A percentile compares a stretch with the other conserved stretches of the same genome.
Conservation (phyloP, 2,329 filamentous ascomycete species). For the Exophiala xenobiotica region DNA sequence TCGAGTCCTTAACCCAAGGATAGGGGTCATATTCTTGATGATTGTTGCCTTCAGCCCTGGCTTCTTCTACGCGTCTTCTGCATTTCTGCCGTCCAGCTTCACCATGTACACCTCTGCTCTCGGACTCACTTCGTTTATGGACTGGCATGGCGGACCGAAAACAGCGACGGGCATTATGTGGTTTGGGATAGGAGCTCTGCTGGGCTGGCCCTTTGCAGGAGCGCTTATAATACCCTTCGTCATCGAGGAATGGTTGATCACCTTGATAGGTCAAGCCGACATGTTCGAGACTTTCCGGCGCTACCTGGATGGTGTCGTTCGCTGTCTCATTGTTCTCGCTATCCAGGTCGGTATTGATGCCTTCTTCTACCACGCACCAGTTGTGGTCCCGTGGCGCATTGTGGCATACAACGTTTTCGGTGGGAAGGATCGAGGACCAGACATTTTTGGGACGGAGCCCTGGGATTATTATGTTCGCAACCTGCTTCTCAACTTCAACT, state of each 20-base stretch:
- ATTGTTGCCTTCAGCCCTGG: conserved; percentile 77
- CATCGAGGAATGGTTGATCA: conserved; percentile 68
- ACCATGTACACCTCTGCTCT: conserved; percentile 93
- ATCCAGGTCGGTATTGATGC: conserved; percentile 71
- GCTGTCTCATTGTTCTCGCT: conserved; percentile 64
- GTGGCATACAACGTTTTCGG: conserved; percentile 94
- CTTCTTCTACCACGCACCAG: conserved; percentile 79
- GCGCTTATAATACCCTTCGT: conserved; percentile 80
- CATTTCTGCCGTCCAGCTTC: conserved; percentile 90
- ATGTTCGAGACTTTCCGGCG: conserved; percentile 61
- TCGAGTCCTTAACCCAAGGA: conserved; percentile 72
- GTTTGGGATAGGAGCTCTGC: conserved; percentile 79
- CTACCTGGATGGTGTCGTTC: conserved; percentile 65
- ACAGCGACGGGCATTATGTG: conserved; percentile 83
- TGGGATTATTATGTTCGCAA: conserved; percentile 98
- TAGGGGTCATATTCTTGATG: conserved; percentile 81
- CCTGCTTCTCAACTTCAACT: conserved; percentile 86
- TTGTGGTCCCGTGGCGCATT: conserved; percentile 85
- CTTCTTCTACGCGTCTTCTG: conserved; percentile 86
- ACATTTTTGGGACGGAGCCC: conserved; percentile 92
- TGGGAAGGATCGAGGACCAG: conserved; percentile 71
- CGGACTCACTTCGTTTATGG: conserved; percentile 84
- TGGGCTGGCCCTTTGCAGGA: conserved; percentile 93
- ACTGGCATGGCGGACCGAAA: conserved; percentile 76
- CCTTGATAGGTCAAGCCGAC: conserved; percentile 50